These are phyloP conservation scores for Fusarium transvaalense DNA, from an alignment of 2,329 filamentous ascomycete genomes.

Conservation along the genomic window DNA sequence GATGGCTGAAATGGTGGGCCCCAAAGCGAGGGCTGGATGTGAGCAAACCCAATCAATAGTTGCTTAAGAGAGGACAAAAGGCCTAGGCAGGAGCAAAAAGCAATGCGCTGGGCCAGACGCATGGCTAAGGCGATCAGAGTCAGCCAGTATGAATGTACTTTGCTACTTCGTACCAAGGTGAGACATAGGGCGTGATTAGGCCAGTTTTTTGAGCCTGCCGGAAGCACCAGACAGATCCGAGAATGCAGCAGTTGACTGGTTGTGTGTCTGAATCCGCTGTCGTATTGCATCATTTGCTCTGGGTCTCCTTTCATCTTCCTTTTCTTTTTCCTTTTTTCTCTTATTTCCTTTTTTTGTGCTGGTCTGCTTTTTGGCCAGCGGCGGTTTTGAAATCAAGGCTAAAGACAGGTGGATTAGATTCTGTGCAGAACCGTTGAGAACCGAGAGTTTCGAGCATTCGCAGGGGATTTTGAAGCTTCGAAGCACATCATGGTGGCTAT, in stretches of 20 bases:
- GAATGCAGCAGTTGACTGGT: conserved; percentile 33
- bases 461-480: conserved; percentile 15
- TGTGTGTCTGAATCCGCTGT: conserved; percentile 34
- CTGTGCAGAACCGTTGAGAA: conserved; percentile 19
- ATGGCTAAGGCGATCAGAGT: conserved; percentile 39
- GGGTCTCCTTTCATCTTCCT: conserved; percentile 21
- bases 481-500: conserved; percentile 14
- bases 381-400: conserved; percentile 23
- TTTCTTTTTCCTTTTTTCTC: conserved; percentile 5
- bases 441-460: conserved; percentile 11
- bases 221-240: conserved; percentile 39
- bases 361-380: conserved; percentile 30
- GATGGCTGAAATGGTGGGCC: conserved; percentile 46
- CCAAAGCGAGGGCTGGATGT: conserved; percentile 30
- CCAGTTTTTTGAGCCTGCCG: conserved; percentile 35
- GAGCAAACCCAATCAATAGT: conserved; percentile 41
- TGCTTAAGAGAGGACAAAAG: conserved; percentile 27
- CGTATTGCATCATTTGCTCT: conserved; percentile 45
- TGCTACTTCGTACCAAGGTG: conserved; percentile 35
- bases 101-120: conserved; percentile 29
- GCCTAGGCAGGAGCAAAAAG: conserved; percentile 35
- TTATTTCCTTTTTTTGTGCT: too few species aligned
- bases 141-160: conserved; percentile 6
- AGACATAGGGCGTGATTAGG: conserved; percentile 44
- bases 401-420: conserved; percentile 10